These are phyloP conservation scores for Candida sp. DNA, from an alignment of 1,139 yeast species.

Conservation along the genomic window DNA sequence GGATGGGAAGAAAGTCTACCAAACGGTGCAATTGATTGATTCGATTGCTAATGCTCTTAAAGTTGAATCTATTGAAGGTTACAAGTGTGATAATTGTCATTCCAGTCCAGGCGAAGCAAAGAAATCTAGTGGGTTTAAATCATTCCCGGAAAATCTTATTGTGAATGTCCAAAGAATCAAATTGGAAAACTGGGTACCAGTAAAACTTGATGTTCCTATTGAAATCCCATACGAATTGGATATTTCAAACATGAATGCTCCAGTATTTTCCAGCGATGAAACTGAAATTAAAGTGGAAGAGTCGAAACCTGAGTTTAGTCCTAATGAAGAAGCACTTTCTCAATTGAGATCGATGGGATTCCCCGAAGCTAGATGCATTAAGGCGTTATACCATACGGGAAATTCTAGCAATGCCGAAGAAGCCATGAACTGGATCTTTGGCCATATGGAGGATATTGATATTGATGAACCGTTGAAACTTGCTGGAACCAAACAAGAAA, in stretches of 20 bases:
- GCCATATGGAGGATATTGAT: constrained; percentile 81
- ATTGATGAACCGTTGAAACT: constrained; percentile 61
- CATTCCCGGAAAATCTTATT: constrained; percentile 70
- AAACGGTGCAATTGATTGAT: constrained; percentile 49
- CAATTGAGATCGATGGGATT: constrained; percentile 85
- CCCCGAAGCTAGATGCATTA: constrained; percentile 58
- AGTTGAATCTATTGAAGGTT: constrained; percentile 60
- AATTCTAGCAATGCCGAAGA: constrained; percentile 58
- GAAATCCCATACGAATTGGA: constrained; percentile 51
- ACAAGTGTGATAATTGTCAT: constrained; percentile 63
- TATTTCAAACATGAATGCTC: constrained; percentile 25
- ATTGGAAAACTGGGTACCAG: constrained; percentile 87
- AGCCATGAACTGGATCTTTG: constrained; percentile 91
- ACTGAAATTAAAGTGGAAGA: constrained; percentile 26
- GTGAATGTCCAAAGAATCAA: constrained; percentile 78
- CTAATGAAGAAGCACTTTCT: constrained; percentile 54
- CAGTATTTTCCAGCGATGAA: constrained; percentile 38
- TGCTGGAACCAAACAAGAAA: constrained; percentile 7
- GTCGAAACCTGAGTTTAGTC: constrained; percentile 32
- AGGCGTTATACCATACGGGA: constrained; percentile 73
- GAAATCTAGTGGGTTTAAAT: constrained; percentile 47
- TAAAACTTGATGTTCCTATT: constrained; percentile 74
- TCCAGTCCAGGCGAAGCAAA: constrained; percentile 39
- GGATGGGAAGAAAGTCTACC: constrained; percentile 43
- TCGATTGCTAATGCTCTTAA: constrained; percentile 45